Evolutionary conservation across 2,329 filamentous ascomycete genomes (phyloP).

Genomic region (Pseudovirgaria hyperparasitica): DNA sequence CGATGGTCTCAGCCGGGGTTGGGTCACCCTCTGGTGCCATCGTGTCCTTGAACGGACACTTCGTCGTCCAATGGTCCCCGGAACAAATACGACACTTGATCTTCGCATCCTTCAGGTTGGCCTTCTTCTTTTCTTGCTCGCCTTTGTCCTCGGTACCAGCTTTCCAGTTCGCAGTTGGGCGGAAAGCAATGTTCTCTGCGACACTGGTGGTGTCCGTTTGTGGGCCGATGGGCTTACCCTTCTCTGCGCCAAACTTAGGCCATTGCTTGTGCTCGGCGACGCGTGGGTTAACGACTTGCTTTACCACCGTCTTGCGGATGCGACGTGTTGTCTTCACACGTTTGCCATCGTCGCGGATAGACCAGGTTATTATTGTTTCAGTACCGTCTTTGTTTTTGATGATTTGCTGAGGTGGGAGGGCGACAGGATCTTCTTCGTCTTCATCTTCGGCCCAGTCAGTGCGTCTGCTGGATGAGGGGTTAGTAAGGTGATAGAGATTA

Average conservation of each 20-base stretch:
- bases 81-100: conserved; percentile 99
- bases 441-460: conserved; percentile 93
- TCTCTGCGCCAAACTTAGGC: conserved; percentile 84
- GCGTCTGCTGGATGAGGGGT: conserved; percentile 27
- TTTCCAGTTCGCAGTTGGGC: conserved; percentile 88
- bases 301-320: conserved; percentile 82
- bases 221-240: conserved; percentile 72
- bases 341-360: conserved; percentile 83
- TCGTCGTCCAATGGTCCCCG: conserved; percentile 97
- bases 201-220: conserved; percentile 82
- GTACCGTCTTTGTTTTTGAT: conserved; percentile 97
- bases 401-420: conserved; percentile 74
- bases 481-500: conserved; percentile 1
- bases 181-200: conserved; percentile 97
- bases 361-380: conserved; percentile 86
- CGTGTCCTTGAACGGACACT: conserved; percentile 99
- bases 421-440: conserved; percentile 72
- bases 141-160: conserved; percentile 65
- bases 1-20: conserved; percentile 33
- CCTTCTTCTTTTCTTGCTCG: conserved; percentile 58
- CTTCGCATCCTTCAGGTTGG: conserved; percentile 88
- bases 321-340: conserved; percentile 96
- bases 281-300: conserved; percentile 88
- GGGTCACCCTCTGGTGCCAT: conserved; percentile 67
- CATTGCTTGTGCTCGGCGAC: conserved; percentile 90